These are phyloP conservation scores for Paramecium pentaurelia DNA, from an alignment of 73 alveolate species.

Conservation along the genomic window DNA sequence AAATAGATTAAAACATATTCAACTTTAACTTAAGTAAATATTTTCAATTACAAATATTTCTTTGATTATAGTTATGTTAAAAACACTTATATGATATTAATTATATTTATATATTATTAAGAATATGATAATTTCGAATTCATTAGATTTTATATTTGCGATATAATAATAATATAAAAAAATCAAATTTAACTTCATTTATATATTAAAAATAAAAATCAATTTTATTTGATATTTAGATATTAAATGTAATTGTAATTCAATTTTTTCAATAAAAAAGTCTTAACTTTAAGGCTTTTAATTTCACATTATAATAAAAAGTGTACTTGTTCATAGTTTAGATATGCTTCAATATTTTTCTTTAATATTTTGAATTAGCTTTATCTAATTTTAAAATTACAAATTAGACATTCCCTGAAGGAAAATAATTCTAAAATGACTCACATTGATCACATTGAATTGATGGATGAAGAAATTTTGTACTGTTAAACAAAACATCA, in stretches of 20 bases:
- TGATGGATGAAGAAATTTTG: not conserved
- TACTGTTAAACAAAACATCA: not conserved
- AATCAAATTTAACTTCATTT: too few relatives aligned
- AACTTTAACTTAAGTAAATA: too few relatives aligned
- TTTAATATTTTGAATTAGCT: not conserved
- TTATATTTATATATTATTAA: too few relatives aligned
- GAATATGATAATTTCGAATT: too few relatives aligned
- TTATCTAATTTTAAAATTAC: not conserved
- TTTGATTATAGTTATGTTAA: too few relatives aligned
- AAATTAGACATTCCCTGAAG: not conserved
- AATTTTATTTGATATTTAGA: not conserved
- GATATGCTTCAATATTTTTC: not conserved
- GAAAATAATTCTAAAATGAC: not conserved
- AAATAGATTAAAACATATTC: too few relatives aligned
- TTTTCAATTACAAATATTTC: too few relatives aligned
- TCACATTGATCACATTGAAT: not conserved
- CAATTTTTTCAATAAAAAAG: not conserved
- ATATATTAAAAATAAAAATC: too few relatives aligned
- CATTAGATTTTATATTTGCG: too few relatives aligned
- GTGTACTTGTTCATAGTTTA: not conserved
- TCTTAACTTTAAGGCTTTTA: not conserved
- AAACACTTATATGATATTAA: too few relatives aligned
- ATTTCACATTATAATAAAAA: not conserved
- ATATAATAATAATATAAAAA: too few relatives aligned
- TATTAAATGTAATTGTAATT: not conserved